Evolutionary conservation across 83 land plant genomes (phyloP), one percentile per base, ranked within the genome.

Genomic region (Diphasiastrum complanatum): DNA sequence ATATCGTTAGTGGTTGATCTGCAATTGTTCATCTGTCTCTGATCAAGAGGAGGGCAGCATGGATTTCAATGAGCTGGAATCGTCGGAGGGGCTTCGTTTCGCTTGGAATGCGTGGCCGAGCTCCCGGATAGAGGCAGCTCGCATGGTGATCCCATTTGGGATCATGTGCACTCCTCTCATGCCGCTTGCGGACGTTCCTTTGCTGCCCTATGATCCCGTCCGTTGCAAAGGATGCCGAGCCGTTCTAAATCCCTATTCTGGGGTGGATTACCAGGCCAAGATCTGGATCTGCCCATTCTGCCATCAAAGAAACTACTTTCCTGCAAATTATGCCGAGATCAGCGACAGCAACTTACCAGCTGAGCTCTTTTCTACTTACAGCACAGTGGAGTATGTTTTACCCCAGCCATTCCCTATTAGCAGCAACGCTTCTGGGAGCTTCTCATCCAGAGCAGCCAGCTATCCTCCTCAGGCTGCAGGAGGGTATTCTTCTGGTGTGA

Each of bases 11-110:
- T n/a, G n/a, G n/a, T n/a, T n/a, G n/a, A n/a, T n/a, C n/a, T n/a
- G n/a, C n/a, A n/a, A n/a, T n/a, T n/a, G n/a, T n/a, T n/a, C n/a
- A n/a, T n/a, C n/a, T n/a, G n/a, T n/a, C n/a, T n/a, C n/a, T n/a
- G n/a, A n/a, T n/a, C n/a, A n/a, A n/a, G n/a, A n/a, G n/a, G n/a
- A n/a, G n/a, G n/a, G n/a, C n/a, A 5, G 67, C 8, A 95, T 95
- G 99, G 99, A 95, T 75, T 89, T 95, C 79, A 69, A 67, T 32
- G 99, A 95, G 78, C 64, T 95, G 50, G 99, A 95, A 72, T 79
- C 84, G 53, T 60, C 77, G 31, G 99, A 95, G 49, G 99, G 99
- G 16, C 78, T 89, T 5, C 86, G 99, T 0, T 84, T 91, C 87
- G 67, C 85, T 26, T 95, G 99, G 99, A 75, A 95, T 66, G 70